These are phyloP conservation scores for Vanrija sp. DNA, from an alignment of 1,284 basidiomycete genomes.

Conservation along the genomic window DNA sequence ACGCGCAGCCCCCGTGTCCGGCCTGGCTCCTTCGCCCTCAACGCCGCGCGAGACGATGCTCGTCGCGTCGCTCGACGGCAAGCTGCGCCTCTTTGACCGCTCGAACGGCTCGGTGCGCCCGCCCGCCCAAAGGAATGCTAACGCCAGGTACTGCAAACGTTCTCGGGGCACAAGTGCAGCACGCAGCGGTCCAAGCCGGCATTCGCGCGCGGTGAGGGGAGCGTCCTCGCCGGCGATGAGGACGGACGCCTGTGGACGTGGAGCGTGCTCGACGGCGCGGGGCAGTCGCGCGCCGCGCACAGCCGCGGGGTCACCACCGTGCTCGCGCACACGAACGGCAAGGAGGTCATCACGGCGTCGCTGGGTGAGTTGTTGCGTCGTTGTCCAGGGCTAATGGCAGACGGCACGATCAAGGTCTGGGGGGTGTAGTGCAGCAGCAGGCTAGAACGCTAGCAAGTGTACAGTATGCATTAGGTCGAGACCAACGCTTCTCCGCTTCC, in stretches of 20 bases:
- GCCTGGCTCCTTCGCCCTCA: constrained; percentile 59
- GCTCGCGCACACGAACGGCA: constrained; percentile 56
- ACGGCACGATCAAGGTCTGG: constrained; percentile 43
- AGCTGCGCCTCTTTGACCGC: constrained; percentile 79
- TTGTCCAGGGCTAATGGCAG: constrained; percentile 10
- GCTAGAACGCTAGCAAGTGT: not conserved
- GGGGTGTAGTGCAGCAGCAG: constrained; percentile 2
- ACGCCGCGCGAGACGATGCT: constrained; percentile 70
- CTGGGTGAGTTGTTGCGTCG: constrained; percentile 53
- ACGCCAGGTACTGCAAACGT: constrained; percentile 67
- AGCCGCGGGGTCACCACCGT: constrained; percentile 61
- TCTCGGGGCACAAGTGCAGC: constrained; percentile 61
- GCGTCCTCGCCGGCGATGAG: constrained; percentile 83
- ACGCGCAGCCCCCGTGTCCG: constrained; percentile 67
- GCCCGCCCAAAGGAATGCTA: too few relatives aligned
- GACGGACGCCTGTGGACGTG: constrained; percentile 82
- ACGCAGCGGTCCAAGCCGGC: constrained; percentile 74
- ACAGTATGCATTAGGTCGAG: not conserved
- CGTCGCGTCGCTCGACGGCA: constrained; percentile 76
- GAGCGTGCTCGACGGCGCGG: constrained; percentile 81
- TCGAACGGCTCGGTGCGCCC: constrained; percentile 62
- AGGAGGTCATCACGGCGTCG: constrained; percentile 80
- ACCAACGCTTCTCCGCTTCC: too few relatives aligned
- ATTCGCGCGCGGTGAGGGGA: constrained; percentile 77
- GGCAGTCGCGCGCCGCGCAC: constrained; percentile 59